Percentiles rank a stretch among this genome's conserved stretches.
phyloP scores from a whole-genome alignment of 345 rosid genomes.

The Psidium friedrichsthalianum region DNA sequence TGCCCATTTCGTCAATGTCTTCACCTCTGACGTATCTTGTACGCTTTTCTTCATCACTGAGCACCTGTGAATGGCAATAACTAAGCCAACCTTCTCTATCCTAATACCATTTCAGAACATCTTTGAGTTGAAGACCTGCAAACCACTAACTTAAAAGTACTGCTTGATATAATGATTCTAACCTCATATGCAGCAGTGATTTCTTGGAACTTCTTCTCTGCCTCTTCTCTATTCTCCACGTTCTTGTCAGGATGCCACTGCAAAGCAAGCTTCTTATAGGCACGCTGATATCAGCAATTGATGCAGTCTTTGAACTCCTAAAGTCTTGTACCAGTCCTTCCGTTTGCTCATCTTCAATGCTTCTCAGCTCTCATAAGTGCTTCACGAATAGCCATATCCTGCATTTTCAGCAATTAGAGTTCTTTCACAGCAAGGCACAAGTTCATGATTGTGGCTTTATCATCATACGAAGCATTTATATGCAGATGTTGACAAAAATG shows the following conservation, averaged over 20 bases:
- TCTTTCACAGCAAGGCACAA: neutral
- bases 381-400: conserved; percentile 84
- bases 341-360: conserved; percentile 94
- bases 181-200: conserved; percentile 99
- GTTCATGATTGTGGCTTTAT: neutral
- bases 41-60: conserved; percentile 86
- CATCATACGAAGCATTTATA: neutral
- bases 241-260: conserved; percentile 99
- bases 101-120: neutral
- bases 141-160: neutral
- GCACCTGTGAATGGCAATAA: conserved; percentile 33
- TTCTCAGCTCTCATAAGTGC: conserved; percentile 78
- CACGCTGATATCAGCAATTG: conserved; percentile 76
- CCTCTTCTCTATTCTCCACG: conserved; percentile 86
- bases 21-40: conserved; percentile 88
- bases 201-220: conserved; percentile 82
- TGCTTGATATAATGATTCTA: neutral
- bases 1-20: conserved; percentile 83
- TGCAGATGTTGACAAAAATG: neutral
- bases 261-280: conserved; percentile 93
- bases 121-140: neutral
- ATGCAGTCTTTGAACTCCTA: conserved; percentile 77
- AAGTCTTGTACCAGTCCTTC: conserved; percentile 91
- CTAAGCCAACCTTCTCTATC: neutral
- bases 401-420: neutral